These are phyloP conservation scores for Oropetium thomaeum DNA, from an alignment of 176 grass and related monocot species.

Conservation along the genomic window DNA sequence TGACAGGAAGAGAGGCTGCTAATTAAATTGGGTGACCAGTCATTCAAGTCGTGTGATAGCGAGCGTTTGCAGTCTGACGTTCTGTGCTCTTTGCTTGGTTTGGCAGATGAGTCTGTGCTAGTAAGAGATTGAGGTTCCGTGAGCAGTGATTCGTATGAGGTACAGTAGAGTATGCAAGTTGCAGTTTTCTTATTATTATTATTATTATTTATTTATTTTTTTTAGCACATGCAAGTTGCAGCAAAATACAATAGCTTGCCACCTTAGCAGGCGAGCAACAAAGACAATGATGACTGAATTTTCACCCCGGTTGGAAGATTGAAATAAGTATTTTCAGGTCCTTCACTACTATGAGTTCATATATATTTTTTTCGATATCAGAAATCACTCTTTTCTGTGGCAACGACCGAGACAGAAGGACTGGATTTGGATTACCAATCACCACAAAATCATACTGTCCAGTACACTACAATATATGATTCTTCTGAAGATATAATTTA, in stretches of 20 bases:
- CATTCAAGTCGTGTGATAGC: background rate
- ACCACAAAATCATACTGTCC: background rate
- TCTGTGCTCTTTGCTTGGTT: background rate
- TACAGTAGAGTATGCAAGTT: too few species aligned
- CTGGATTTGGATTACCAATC: background rate
- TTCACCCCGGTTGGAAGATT: too few species aligned
- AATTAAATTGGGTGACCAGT: background rate
- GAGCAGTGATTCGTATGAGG: background rate
- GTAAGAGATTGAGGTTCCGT: too few species aligned
- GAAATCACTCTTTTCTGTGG: background rate
- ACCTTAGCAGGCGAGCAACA: too few species aligned
- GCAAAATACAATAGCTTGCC: too few species aligned
- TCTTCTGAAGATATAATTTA: too few species aligned
- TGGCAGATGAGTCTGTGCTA: constrained; percentile 24
- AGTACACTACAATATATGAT: background rate
- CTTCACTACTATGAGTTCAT: background rate
- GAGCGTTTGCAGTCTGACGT: constrained; percentile 16
- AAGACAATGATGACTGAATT: too few species aligned
- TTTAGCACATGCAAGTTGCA: too few species aligned
- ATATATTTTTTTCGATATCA: background rate
- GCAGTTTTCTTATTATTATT: too few species aligned
- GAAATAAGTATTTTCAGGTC: too few species aligned
- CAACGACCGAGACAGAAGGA: background rate
- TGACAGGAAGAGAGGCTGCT: background rate
- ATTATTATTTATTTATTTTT: too few species aligned